phyloP scores from a whole-genome alignment of 192 early-diverging fungal species.

The Oehlia diaphana region DNA sequence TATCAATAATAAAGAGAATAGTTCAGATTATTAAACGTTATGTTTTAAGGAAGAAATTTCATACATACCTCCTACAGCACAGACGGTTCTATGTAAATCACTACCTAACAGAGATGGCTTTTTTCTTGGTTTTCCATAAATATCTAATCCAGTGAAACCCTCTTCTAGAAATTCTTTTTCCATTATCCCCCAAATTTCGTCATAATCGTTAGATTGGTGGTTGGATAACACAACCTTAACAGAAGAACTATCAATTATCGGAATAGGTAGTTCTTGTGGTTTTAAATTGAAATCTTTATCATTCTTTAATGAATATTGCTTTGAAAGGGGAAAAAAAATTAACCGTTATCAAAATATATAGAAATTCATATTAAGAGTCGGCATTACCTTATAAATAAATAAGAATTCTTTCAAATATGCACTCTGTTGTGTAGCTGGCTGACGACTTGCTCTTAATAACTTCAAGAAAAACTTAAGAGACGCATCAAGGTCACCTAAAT shows the following conservation, averaged over 20 bases:
- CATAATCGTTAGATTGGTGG: conserved; percentile 58
- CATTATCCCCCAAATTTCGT: conserved; percentile 66
- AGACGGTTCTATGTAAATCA: conserved; percentile 55
- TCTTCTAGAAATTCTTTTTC: conserved; percentile 66
- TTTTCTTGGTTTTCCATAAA: conserved; percentile 27
- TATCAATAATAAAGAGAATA: conserved; percentile 1
- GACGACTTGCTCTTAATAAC: conserved; percentile 68
- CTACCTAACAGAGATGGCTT: conserved; percentile 35
- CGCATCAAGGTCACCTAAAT: conserved; percentile 71
- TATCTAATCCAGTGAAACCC: conserved; percentile 37
- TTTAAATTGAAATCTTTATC: conserved; percentile 49
- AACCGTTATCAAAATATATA: background rate
- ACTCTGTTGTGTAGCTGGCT: conserved; percentile 62
- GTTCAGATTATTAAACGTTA: background rate
- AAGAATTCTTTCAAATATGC: conserved; percentile 77
- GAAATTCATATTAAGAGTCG: background rate
- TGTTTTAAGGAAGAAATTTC: background rate
- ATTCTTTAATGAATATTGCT: conserved; percentile 50
- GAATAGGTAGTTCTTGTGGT: conserved; percentile 58
- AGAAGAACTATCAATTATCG: conserved; percentile 55
- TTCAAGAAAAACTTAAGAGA: conserved; percentile 79
- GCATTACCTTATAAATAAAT: conserved; percentile 69
- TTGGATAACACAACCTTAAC: conserved; percentile 63
- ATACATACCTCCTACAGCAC: conserved; percentile 73
- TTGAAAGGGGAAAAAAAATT: background rate